A percentile compares a stretch with the other conserved stretches of the same genome.
phyloP scores from a whole-genome alignment of 805 yeast species.

The Yamadazyma takamatsuzukensis region DNA sequence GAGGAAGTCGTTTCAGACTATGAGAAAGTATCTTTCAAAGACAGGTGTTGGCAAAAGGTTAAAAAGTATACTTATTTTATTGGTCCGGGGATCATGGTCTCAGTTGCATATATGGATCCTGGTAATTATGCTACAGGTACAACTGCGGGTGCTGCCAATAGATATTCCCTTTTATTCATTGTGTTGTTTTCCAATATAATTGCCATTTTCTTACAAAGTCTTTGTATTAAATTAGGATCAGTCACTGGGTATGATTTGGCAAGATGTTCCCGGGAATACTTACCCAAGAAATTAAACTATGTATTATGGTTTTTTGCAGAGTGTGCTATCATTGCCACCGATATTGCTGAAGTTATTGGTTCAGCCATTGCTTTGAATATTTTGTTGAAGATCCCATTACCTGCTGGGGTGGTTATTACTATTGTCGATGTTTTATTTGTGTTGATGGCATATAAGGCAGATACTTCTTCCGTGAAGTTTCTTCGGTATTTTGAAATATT shows the following conservation, averaged over 20 bases:
- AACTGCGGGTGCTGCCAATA: slow-evolving; percentile 45
- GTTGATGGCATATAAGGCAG: slow-evolving; percentile 44
- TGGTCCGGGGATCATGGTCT: slow-evolving; percentile 48
- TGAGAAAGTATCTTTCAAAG: too few species aligned
- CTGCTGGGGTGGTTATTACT: slow-evolving; percentile 48
- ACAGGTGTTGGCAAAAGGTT: too few species aligned
- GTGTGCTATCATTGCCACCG: slow-evolving; percentile 48
- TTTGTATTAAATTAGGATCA: slow-evolving; percentile 46
- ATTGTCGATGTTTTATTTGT: slow-evolving; percentile 45
- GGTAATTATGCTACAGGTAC: slow-evolving; percentile 50
- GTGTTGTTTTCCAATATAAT: slow-evolving; percentile 41
- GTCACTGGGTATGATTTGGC: slow-evolving; percentile 49
- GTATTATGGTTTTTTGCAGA: slow-evolving; percentile 43
- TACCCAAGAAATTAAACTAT: slow-evolving; percentile 38
- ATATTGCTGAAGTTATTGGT: slow-evolving; percentile 52
- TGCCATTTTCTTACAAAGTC: slow-evolving; percentile 43
- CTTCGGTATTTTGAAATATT: slow-evolving; percentile 37
- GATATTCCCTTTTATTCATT: slow-evolving; percentile 40
- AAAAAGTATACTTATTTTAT: slow-evolving; percentile 36
- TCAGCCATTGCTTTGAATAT: slow-evolving; percentile 50
- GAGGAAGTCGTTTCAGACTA: too few species aligned
- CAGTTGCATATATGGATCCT: slow-evolving; percentile 52
- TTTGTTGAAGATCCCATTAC: slow-evolving; percentile 40
- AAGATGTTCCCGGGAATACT: slow-evolving; percentile 36
- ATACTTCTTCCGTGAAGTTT: slow-evolving; percentile 34